phyloP scores from a whole-genome alignment of 1,139 yeast genomes.

The Debaryomyces coudertii region DNA sequence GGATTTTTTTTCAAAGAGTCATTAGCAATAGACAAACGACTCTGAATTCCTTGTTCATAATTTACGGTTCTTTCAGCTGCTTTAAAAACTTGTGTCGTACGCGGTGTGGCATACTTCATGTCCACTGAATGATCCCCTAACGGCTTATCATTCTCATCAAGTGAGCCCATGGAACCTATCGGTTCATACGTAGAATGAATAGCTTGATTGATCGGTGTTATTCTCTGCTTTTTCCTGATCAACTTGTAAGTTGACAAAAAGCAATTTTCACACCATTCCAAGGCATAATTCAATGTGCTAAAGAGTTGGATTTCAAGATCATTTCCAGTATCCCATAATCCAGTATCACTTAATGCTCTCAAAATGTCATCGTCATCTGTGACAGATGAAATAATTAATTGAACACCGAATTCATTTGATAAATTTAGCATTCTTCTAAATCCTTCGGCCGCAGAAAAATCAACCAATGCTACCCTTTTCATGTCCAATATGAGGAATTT shows the following conservation, averaged over 20 bases:
- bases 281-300: slow-evolving; percentile 77
- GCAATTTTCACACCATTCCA: slow-evolving; percentile 96
- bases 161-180: neutral
- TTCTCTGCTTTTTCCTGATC: slow-evolving; percentile 28
- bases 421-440: slow-evolving; percentile 84
- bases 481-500: slow-evolving; percentile 83
- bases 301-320: slow-evolving; percentile 59
- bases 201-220: slow-evolving; percentile 11
- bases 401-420: slow-evolving; percentile 69
- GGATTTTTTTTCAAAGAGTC: slow-evolving; percentile 57
- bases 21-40: slow-evolving; percentile 28
- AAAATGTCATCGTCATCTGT: slow-evolving; percentile 62
- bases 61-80: slow-evolving; percentile 62
- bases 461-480: slow-evolving; percentile 78
- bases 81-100: slow-evolving; percentile 60
- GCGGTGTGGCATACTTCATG: slow-evolving; percentile 54
- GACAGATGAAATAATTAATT: slow-evolving; percentile 78
- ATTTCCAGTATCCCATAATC: slow-evolving; percentile 57
- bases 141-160: slow-evolving; percentile 11
- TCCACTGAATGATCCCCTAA: slow-evolving; percentile 21
- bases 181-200: neutral
- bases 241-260: slow-evolving; percentile 68
- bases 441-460: slow-evolving; percentile 96
- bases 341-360: slow-evolving; percentile 69
- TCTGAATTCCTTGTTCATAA: slow-evolving; percentile 42